These are phyloP conservation scores for Cryptosporidium muris DNA, from an alignment of 169 alveolate species.

Conservation along the genomic window DNA sequence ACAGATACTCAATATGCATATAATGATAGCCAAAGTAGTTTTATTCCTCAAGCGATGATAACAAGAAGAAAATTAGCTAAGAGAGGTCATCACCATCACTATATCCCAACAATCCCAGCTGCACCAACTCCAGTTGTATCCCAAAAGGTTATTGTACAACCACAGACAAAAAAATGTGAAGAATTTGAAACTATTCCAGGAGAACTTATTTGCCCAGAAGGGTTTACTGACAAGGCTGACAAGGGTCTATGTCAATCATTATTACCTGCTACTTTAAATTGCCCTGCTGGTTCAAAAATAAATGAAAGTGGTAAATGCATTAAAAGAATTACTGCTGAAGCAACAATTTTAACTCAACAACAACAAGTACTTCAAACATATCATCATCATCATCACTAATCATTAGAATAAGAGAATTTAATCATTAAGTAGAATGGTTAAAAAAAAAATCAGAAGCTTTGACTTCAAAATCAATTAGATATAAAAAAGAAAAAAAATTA, in stretches of 20 bases:
- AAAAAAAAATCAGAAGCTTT: not conserved
- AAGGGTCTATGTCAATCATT: constrained; percentile 57
- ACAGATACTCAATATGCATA: constrained; percentile 49
- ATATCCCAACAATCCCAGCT: not conserved
- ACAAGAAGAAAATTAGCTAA: constrained; percentile 52
- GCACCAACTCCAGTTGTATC: constrained; percentile 42
- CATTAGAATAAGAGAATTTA: not conserved
- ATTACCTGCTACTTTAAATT: constrained; percentile 34
- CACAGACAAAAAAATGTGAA: constrained; percentile 43
- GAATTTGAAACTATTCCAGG: constrained; percentile 51
- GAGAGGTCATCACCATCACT: constrained; percentile 62
- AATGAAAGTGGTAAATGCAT: constrained; percentile 24
- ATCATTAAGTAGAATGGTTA: not conserved
- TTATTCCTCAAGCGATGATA: constrained; percentile 28
- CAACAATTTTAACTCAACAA: constrained; percentile 49
- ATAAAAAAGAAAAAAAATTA: not conserved
- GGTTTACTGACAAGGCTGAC: constrained; percentile 41
- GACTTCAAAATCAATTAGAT: not conserved
- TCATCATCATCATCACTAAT: constrained; percentile 34
- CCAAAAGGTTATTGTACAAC: constrained; percentile 23
- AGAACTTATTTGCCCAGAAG: constrained; percentile 36
- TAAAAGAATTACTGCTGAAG: constrained; percentile 31
- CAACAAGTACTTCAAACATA: constrained; percentile 41
- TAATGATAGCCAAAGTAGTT: constrained; percentile 7
- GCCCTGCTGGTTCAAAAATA: constrained; percentile 45